Conservation (phyloP, 2,329 filamentous ascomycete species). For the Mycosphaerelloides madeirae region DNA sequence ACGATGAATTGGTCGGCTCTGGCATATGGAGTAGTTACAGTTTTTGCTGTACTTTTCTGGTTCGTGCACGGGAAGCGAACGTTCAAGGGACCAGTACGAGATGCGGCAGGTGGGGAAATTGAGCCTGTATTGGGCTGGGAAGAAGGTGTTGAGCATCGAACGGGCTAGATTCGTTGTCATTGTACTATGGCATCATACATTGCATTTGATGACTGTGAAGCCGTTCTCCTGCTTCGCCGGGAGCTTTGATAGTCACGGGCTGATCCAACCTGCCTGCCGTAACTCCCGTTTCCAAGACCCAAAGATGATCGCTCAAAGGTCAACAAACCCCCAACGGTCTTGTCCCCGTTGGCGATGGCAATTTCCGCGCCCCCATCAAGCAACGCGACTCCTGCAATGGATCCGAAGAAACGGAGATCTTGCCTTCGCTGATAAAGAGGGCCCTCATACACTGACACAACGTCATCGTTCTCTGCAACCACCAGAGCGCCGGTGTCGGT, state of each 20-base stretch:
- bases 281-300: slow-evolving; percentile 3
- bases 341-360: slow-evolving; percentile 56
- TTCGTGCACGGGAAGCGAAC: slow-evolving; percentile 1
- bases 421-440: slow-evolving; percentile 53
- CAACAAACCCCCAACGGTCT: slow-evolving; percentile 19
- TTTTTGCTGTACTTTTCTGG: slow-evolving; percentile 1
- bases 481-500: slow-evolving; percentile 67
- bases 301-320: slow-evolving; percentile 13
- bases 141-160: not conserved
- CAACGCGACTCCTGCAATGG: slow-evolving; percentile 65
- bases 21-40: slow-evolving; percentile 2
- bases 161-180: too few relatives aligned
- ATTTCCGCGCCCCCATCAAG: slow-evolving; percentile 63
- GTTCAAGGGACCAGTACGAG: slow-evolving; percentile 3
- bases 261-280: not conserved
- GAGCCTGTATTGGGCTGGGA: not conserved
- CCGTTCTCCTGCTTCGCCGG: too few relatives aligned
- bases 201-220: too few relatives aligned
- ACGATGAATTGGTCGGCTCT: slow-evolving; percentile 5
- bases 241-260: too few relatives aligned
- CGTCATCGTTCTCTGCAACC: slow-evolving; percentile 71
- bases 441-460: slow-evolving; percentile 51
- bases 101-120: slow-evolving; percentile 2
- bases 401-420: slow-evolving; percentile 68
- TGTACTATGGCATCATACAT: too few relatives aligned